A percentile compares a stretch with the other conserved stretches of the same genome.
Conservation (phyloP, 2,329 filamentous ascomycete species). For the Diaporthe sp. region DNA sequence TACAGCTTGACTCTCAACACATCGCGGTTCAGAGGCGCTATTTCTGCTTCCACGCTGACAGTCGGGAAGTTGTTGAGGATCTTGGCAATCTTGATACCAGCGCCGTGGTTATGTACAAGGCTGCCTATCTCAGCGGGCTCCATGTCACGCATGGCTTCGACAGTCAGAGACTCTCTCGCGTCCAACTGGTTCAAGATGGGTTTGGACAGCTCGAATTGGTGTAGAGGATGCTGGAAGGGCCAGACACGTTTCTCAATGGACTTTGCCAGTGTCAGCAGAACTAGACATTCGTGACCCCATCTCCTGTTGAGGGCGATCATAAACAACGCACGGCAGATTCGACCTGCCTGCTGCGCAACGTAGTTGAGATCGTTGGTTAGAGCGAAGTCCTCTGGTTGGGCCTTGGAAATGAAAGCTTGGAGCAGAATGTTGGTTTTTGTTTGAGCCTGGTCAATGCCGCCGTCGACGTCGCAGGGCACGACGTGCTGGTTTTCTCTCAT, state of each 20-base stretch:
- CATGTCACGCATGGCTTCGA: constrained; percentile 93
- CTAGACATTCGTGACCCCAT: constrained; percentile 96
- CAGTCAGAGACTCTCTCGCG: constrained; percentile 79
- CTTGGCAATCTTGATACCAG: constrained; percentile 84
- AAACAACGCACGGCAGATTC: constrained; percentile 94
- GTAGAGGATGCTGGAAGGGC: constrained; percentile 94
- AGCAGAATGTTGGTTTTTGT: constrained; percentile 96
- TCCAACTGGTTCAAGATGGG: constrained; percentile 88
- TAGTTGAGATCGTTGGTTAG: constrained; percentile 93
- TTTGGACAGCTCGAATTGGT: constrained; percentile 92
- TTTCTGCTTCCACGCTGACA: constrained; percentile 89
- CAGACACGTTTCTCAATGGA: constrained; percentile 97
- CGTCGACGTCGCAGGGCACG: constrained; percentile 83
- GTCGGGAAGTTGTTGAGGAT: constrained; percentile 94
- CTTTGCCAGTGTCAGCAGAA: constrained; percentile 91
- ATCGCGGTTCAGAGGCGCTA: constrained; percentile 94
- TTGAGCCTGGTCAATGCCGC: constrained; percentile 78
- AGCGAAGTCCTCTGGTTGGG: constrained; percentile 92
- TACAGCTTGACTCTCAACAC: constrained; percentile 91
- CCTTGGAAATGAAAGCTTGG: constrained; percentile 92
- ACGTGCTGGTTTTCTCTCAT: constrained; percentile 78
- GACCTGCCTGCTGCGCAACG: constrained; percentile 93
- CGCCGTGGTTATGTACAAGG: constrained; percentile 90
- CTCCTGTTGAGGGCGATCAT: constrained; percentile 96
- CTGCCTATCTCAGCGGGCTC: constrained; percentile 89